Conservation (phyloP, 768 basidiomycete species). For the Lentinula raphanica region DNA sequence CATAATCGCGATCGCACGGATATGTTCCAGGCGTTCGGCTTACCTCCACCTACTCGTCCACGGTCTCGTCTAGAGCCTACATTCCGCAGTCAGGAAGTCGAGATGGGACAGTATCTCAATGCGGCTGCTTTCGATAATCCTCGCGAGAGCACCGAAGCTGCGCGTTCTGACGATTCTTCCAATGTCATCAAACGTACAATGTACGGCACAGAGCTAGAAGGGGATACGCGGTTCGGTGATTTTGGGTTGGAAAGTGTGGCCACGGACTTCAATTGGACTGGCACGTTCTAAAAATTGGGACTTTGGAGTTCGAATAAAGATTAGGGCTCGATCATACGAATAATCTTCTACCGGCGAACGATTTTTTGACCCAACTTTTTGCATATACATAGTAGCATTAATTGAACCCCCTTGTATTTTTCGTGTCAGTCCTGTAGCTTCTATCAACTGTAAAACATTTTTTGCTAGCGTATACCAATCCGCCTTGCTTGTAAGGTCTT, state of each 20-base stretch:
- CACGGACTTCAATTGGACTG: slow-evolving; percentile 62
- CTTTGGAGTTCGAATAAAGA: too few species aligned
- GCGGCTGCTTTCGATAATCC: slow-evolving; percentile 33
- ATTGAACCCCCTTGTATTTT: neutral
- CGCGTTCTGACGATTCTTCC: slow-evolving; percentile 29
- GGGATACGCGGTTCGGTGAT: slow-evolving; percentile 79
- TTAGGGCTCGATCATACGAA: neutral
- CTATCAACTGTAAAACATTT: too few species aligned
- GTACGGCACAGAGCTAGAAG: slow-evolving; percentile 82
- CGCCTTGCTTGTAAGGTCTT: too few species aligned
- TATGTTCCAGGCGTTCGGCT: slow-evolving; percentile 41
- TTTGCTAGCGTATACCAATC: too few species aligned
- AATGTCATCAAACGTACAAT: slow-evolving; percentile 55
- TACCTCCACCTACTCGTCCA: slow-evolving; percentile 36
- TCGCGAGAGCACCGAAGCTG: slow-evolving; percentile 23
- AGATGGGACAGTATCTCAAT: slow-evolving; percentile 32
- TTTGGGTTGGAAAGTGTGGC: slow-evolving; percentile 77
- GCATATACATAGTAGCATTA: slow-evolving; percentile 1
- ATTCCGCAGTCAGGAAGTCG: slow-evolving; percentile 18
- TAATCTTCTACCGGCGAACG: neutral
- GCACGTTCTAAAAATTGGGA: slow-evolving; percentile 28
- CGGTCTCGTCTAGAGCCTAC: slow-evolving; percentile 34
- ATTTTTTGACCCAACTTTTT: slow-evolving; percentile 1
- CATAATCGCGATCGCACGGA: slow-evolving; percentile 31
- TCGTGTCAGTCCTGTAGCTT: neutral